These are phyloP conservation scores for Corrigiola litoralis DNA, from an alignment of 179 eudicot genomes.

Conservation along the genomic window DNA sequence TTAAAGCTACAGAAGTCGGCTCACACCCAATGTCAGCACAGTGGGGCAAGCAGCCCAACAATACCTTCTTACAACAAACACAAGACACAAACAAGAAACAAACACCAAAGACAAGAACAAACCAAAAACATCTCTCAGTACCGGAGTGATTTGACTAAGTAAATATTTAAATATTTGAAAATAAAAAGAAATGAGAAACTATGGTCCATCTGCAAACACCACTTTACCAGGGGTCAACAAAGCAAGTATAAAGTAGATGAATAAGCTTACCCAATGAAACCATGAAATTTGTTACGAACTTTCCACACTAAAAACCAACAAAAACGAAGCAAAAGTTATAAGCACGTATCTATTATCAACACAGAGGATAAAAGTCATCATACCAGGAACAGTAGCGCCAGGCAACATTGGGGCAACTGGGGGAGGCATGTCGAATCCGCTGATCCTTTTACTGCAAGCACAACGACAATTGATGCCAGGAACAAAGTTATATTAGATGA, in stretches of 20 bases:
- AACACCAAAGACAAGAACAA: slow-evolving; percentile 91
- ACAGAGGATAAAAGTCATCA: slow-evolving; percentile 18
- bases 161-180: slow-evolving; percentile 33
- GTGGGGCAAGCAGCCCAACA: slow-evolving; percentile 97
- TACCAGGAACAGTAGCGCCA: slow-evolving; percentile 68
- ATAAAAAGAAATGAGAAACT: slow-evolving; percentile 23
- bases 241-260: slow-evolving; percentile 34
- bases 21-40: slow-evolving; percentile 99
- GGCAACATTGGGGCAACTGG: slow-evolving; percentile 78
- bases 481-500: background rate
- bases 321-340: slow-evolving; percentile 50
- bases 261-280: slow-evolving; percentile 86
- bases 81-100: slow-evolving; percentile 87
- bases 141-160: slow-evolving; percentile 44
- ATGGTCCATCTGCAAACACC: slow-evolving; percentile 20
- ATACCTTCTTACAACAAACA: slow-evolving; percentile 89
- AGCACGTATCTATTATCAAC: slow-evolving; percentile 20
- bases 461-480: slow-evolving; percentile 5
- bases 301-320: slow-evolving; percentile 76
- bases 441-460: slow-evolving; percentile 81
- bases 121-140: slow-evolving; percentile 87
- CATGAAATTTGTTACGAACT: slow-evolving; percentile 71
- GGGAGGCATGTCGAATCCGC: slow-evolving; percentile 99
- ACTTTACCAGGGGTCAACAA: slow-evolving; percentile 16
- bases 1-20: slow-evolving; percentile 96